These are phyloP conservation scores for Eucalyptus coolabah DNA, from an alignment of 345 rosid genomes.

Conservation along the genomic window DNA sequence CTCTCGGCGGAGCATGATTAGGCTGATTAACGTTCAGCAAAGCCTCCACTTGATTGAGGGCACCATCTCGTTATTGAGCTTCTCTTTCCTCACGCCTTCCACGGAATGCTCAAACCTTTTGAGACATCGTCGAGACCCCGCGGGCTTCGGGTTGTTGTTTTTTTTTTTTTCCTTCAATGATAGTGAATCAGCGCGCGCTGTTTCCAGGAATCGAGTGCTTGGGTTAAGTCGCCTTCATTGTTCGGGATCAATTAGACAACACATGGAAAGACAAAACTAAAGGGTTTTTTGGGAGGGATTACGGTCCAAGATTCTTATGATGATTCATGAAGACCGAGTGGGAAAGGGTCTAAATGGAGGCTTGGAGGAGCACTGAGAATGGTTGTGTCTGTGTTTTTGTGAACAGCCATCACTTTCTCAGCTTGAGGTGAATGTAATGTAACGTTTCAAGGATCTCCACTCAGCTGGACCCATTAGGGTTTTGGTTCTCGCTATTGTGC, in stretches of 20 bases:
- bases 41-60: neutral
- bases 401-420: neutral
- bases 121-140: constrained; percentile 5
- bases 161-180: neutral
- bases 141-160: neutral
- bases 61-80: neutral
- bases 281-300: neutral
- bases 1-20: neutral
- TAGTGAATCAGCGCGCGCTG: neutral
- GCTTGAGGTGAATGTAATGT: neutral
- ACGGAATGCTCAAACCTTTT: constrained; percentile 5
- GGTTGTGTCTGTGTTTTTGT: neutral
- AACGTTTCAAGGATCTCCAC: neutral
- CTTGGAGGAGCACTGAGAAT: neutral
- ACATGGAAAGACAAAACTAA: neutral
- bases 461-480: neutral
- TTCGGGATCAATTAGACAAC: neutral
- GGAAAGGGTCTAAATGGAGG: neutral
- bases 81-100: neutral
- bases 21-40: neutral
- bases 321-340: neutral
- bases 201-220: neutral
- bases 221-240: neutral
- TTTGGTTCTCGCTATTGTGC: neutral
- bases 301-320: neutral